A percentile compares a stretch with the other conserved stretches of the same genome.
Evolutionary conservation across 2,329 filamentous ascomycete genomes (phyloP).

Genomic region (Dryadomyces quercus-mongolicae): DNA sequence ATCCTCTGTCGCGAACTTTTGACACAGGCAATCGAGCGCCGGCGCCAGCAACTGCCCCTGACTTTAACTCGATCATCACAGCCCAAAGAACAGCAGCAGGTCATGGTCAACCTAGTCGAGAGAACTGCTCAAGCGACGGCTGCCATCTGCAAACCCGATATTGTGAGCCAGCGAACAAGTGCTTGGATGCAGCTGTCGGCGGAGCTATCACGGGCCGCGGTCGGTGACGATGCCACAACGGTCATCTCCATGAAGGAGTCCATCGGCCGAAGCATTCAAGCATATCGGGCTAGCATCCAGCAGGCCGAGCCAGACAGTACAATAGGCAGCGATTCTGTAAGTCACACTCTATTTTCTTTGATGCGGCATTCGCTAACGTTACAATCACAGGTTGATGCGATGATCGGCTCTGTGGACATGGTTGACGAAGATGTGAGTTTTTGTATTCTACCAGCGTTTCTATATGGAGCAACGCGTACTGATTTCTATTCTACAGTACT

Average conservation of each 20-base stretch:
- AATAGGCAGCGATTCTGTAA: background rate
- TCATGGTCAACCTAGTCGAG: background rate
- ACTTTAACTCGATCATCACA: background rate
- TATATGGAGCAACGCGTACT: background rate
- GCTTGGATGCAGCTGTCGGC: slow-evolving; percentile 3
- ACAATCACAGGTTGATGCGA: background rate
- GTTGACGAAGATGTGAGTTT: background rate
- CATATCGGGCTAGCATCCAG: background rate
- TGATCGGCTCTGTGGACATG: background rate
- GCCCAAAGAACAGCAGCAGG: background rate
- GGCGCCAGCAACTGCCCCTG: background rate
- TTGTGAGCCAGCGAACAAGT: slow-evolving; percentile 1
- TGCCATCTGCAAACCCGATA: slow-evolving; percentile 1
- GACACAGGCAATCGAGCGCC: background rate
- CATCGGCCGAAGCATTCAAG: background rate
- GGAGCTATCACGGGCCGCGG: background rate
- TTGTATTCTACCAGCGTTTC: background rate
- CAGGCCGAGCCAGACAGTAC: background rate
- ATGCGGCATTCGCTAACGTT: background rate
- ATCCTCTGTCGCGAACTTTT: background rate
- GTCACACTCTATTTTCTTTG: background rate
- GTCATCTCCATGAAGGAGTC: background rate
- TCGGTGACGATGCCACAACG: background rate
- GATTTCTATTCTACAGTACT: background rate
- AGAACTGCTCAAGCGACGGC: background rate